Evolutionary conservation across 176 grass and related monocot genomes (phyloP).

Genomic region (Metroxylon sagu): DNA sequence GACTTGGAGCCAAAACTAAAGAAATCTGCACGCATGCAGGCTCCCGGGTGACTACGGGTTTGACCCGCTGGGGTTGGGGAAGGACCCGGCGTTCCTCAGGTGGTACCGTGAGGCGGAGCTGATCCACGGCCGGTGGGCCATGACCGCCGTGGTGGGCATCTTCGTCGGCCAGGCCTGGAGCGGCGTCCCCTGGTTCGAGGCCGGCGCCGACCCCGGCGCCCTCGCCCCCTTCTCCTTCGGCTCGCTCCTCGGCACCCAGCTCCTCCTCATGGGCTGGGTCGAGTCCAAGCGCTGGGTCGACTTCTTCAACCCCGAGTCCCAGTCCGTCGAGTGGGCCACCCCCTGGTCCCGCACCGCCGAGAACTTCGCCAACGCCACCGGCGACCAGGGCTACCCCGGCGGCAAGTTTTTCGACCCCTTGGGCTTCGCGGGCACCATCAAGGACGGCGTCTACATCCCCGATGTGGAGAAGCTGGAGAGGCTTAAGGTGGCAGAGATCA

Average conservation of each 20-base stretch:
- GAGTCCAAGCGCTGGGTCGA: conserved; percentile 98
- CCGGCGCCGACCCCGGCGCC: conserved; percentile 78
- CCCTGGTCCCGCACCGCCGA: conserved; percentile 87
- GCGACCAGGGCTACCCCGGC: conserved; percentile 86
- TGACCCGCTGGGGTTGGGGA: conserved; percentile 84
- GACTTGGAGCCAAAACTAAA: no score
- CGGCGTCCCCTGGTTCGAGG: conserved; percentile 94
- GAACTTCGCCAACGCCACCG: conserved; percentile 89
- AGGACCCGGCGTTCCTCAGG: conserved; percentile 97
- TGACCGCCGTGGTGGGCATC: conserved; percentile 84
- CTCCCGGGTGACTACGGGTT: conserved; percentile 89
- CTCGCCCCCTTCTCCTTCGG: conserved; percentile 97
- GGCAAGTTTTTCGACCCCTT: conserved; percentile 99
- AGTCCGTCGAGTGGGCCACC: conserved; percentile 84
- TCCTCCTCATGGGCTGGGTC: conserved; percentile 98
- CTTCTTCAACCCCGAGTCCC: conserved; percentile 99
- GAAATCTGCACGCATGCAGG: conserved; percentile 10
- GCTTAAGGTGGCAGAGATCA: conserved; percentile 96
- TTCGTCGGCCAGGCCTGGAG: conserved; percentile 93
- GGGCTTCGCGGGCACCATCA: conserved; percentile 41
- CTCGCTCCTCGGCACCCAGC: conserved; percentile 77
- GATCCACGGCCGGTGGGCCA: conserved; percentile 97
- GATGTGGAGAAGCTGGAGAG: conserved; percentile 82
- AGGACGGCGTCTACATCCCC: conserved; percentile 69
- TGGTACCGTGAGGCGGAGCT: conserved; percentile 98